Base-by-base conservation (phyloP, 164 flowering plant genomes). In the Vitis cinerea region DNA sequence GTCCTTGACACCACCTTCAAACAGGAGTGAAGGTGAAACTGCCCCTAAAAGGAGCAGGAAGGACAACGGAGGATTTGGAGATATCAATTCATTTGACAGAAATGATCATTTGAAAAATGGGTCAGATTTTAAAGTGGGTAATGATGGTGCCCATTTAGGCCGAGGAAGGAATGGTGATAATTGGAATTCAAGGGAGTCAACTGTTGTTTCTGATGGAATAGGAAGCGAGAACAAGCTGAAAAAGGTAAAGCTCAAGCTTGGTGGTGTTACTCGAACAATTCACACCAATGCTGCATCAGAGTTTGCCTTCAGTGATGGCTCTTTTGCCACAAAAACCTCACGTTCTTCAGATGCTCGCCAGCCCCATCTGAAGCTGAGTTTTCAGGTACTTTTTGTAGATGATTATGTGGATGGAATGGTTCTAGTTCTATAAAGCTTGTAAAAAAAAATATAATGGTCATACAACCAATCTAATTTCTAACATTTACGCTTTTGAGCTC, bases 241-340 rank as follows among this genome's bases (percentile, higher is more conserved):
- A 70, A 87, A 84, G 67, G 87, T 91, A 47, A 91, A 84, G 77
- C 84, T 89, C 54, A 91, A 84, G 83, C 84, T 91, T 57, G 90
- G 87, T 56, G 93, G 94, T 37, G 85, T 86, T 9, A 85, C 87
- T 51, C 87, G 70, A 58, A 87, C 89, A 19, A 80, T 91, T 66
- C 89, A 87, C 59, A 74, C 93, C 64, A 87, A 80, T 27, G 59
- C 84, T 51, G 57, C 64, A 47, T 8, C 77, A n/a, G 71, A 73
- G 58, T 69, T 66, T 65, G 52, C 75, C 11, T 14, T 37, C 14
- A 75, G 53, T 66, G 74, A 63, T 69, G 74, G 65, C 3, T 31
- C 84, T 71, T 77, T 79, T 44, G 4, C 44, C 51, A 3, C 70
- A 8, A 84, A 81, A 71, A 48, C 66, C 56, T 66, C 77, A 59